These are phyloP conservation scores for Ballota nigra DNA, from an alignment of 257 asterid species.

Conservation along the genomic window DNA sequence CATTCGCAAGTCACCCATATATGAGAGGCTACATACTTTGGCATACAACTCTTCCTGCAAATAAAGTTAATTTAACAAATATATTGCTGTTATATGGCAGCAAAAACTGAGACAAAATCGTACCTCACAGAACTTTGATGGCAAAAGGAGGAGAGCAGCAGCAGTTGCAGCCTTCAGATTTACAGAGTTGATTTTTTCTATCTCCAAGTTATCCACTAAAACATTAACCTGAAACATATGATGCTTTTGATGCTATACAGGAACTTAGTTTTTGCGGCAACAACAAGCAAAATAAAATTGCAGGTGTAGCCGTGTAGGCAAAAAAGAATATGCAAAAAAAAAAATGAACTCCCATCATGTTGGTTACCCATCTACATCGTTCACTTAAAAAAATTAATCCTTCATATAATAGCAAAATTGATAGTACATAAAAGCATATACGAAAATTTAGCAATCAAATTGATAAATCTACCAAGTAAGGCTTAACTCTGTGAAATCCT, in stretches of 20 bases:
- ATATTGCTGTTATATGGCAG: neutral
- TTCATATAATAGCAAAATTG: neutral
- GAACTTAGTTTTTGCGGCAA: constrained; percentile 6
- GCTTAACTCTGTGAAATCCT: neutral
- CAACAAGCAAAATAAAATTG: constrained; percentile 3
- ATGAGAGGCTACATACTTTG: constrained; percentile 83
- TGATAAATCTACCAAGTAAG: neutral
- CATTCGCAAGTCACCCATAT: constrained; percentile 88
- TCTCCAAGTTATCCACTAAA: constrained; percentile 56
- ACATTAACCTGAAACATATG: constrained; percentile 54
- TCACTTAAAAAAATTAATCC: neutral
- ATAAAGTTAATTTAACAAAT: constrained; percentile 17
- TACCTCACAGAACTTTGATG: constrained; percentile 81
- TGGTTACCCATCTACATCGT: neutral
- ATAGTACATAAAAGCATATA: neutral
- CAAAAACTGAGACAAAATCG: constrained; percentile 22
- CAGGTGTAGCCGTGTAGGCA: too few species aligned
- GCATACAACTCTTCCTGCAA: constrained; percentile 83
- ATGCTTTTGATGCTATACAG: constrained; percentile 14
- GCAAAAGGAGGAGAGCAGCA: constrained; percentile 89
- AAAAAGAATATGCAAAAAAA: neutral
- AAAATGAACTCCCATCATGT: neutral
- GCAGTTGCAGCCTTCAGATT: constrained; percentile 76
- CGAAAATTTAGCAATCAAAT: neutral
- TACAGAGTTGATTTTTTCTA: constrained; percentile 55